A percentile compares a stretch with the other conserved stretches of the same genome.
Evolutionary conservation across 2,329 filamentous ascomycete species (phyloP).

Genomic region (Fusarium ramigenum): DNA sequence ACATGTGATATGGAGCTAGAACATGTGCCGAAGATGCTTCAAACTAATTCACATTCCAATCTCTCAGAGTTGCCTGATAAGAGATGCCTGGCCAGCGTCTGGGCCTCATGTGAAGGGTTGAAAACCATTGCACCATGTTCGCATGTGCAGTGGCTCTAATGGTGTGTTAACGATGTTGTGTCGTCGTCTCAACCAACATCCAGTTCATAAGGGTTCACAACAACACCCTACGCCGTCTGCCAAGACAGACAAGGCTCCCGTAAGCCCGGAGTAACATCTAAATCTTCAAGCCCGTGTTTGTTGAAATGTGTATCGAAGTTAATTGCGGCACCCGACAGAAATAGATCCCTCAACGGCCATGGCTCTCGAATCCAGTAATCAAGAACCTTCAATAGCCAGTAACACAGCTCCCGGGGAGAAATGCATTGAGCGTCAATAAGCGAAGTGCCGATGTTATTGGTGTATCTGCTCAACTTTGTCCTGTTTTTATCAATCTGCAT

Average conservation of each 20-base stretch:
- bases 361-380: neutral
- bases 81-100: too few species aligned
- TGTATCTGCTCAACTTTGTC: neutral
- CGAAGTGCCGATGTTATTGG: neutral
- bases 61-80: neutral
- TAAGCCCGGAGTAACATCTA: neutral
- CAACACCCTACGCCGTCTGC: neutral
- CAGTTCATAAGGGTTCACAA: neutral
- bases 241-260: neutral
- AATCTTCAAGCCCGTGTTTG: neutral
- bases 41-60: neutral
- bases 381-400: neutral
- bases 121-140: neutral
- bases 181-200: neutral
- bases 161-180: neutral
- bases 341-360: neutral
- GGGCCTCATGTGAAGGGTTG: neutral
- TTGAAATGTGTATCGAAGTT: neutral
- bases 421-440: neutral
- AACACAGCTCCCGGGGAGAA: neutral
- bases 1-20: neutral
- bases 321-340: neutral
- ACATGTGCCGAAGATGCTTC: neutral
- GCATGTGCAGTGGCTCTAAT: neutral
- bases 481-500: slow-evolving; percentile 16